These are phyloP conservation scores for Gomphus bonarii DNA, from an alignment of 1,284 basidiomycete species.

Conservation along the genomic window DNA sequence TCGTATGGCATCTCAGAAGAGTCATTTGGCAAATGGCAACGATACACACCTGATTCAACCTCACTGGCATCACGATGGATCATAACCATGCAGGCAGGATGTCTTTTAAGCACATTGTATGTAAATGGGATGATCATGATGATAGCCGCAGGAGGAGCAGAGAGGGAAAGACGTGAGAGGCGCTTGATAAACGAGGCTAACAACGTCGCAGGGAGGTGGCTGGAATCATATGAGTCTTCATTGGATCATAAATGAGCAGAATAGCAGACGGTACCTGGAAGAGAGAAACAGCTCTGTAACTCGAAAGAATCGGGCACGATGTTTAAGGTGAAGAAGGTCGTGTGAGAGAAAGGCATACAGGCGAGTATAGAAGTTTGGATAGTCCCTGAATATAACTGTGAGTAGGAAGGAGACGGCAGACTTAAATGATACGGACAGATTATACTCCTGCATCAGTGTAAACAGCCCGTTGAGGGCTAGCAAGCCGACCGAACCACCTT, in stretches of 20 bases:
- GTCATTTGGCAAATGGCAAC: not conserved
- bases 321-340: constrained; percentile 83
- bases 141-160: constrained; percentile 83
- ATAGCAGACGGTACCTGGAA: constrained; percentile 50
- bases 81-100: constrained; percentile 88
- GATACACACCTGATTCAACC: constrained; percentile 27
- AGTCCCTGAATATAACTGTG: constrained; percentile 51
- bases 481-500: constrained; percentile 81
- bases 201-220: constrained; percentile 80
- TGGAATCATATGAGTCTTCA: constrained; percentile 22
- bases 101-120: constrained; percentile 90
- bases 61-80: constrained; percentile 61
- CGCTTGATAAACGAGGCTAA: constrained; percentile 94
- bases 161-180: constrained; percentile 74
- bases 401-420: not conserved
- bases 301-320: constrained; percentile 92
- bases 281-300: constrained; percentile 84
- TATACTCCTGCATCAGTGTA: constrained; percentile 86
- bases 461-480: constrained; percentile 90
- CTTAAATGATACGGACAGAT: constrained; percentile 53
- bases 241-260: constrained; percentile 2
- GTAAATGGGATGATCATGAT: constrained; percentile 88
- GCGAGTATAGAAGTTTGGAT: constrained; percentile 92
- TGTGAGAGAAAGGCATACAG: constrained; percentile 85
- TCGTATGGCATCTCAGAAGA: not conserved